Conservation (phyloP, 2,329 filamentous ascomycete genomes). For the Alternaria hordeiaustralica region DNA sequence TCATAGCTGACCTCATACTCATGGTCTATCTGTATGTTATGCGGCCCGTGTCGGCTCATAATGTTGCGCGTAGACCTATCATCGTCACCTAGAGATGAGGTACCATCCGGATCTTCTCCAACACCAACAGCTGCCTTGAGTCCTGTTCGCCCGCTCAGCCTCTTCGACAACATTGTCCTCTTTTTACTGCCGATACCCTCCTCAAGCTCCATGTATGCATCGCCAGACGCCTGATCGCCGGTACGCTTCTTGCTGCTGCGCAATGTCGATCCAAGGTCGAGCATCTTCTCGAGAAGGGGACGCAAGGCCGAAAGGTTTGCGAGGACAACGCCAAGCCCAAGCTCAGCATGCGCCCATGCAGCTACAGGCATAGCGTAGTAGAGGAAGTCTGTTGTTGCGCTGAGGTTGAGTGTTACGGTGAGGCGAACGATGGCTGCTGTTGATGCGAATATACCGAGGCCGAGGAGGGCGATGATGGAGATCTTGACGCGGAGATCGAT, state of each 20-base stretch:
- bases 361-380: conserved; percentile 21
- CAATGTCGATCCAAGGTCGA: conserved; percentile 15
- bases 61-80: background rate
- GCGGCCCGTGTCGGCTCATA: background rate
- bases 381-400: conserved; percentile 15
- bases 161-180: background rate
- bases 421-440: conserved; percentile 44
- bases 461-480: conserved; percentile 23
- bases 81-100: background rate
- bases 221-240: conserved; percentile 6
- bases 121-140: background rate
- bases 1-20: background rate
- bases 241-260: conserved; percentile 4
- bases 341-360: conserved; percentile 18
- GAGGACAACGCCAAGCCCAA: conserved; percentile 17
- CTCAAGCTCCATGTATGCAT: conserved; percentile 14
- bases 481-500: conserved; percentile 27
- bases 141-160: background rate
- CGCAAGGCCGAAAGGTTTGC: conserved; percentile 19
- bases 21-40: background rate
- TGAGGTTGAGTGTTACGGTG: conserved; percentile 44
- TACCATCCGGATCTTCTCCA: background rate
- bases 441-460: conserved; percentile 22
- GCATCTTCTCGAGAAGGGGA: conserved; percentile 17
- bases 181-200: background rate